Evolutionary conservation across 2,329 filamentous ascomycete species (phyloP).

Genomic region (Aspergillus fumigatiaffinis): DNA sequence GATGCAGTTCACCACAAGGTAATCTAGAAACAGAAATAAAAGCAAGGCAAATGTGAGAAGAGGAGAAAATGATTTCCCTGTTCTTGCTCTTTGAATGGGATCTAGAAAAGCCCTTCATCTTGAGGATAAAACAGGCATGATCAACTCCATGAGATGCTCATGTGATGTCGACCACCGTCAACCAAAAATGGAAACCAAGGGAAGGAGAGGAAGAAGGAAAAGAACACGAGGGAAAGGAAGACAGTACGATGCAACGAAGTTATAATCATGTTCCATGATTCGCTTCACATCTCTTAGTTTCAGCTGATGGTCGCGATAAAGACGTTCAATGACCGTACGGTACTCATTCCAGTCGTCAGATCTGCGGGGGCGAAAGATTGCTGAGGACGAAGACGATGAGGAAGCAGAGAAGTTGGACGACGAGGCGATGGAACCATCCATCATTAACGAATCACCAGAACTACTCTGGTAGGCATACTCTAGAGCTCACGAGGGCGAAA

Average conservation of each 20-base stretch:
- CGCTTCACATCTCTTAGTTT: conserved; percentile 35
- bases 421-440: conserved; percentile 23
- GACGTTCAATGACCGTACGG: conserved; percentile 31
- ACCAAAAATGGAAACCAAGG: not conserved
- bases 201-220: conserved; percentile 3
- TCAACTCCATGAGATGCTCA: not conserved
- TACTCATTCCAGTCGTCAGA: conserved; percentile 37
- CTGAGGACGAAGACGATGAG: conserved; percentile 15
- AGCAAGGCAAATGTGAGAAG: not conserved
- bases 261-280: conserved; percentile 35
- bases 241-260: conserved; percentile 34
- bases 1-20: not conserved
- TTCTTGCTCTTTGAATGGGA: not conserved
- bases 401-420: conserved; percentile 16
- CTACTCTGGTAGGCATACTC: conserved; percentile 17
- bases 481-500: conserved; percentile 12
- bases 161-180: not conserved
- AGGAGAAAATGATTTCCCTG: not conserved
- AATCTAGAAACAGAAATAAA: conserved; percentile 7
- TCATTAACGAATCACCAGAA: conserved; percentile 14
- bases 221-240: conserved; percentile 6
- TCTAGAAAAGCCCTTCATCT: not conserved
- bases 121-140: not conserved
- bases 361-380: conserved; percentile 31
- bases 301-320: conserved; percentile 33